Base-by-base conservation (phyloP, 208 protist genomes). In the Sergeia podlipaevii region DNA sequence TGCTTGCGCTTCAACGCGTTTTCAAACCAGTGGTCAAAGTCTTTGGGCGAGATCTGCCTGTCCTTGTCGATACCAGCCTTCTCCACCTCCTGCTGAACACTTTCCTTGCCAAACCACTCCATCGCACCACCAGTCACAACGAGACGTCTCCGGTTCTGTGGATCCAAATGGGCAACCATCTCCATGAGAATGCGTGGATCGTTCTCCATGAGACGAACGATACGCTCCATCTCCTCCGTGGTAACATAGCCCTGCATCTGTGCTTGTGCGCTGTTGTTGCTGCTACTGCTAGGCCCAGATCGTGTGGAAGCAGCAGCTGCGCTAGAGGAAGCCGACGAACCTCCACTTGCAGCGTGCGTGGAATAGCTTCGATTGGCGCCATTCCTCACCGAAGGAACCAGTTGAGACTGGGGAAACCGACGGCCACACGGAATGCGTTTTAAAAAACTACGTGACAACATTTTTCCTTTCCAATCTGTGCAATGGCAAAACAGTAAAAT, bases 91-190 rank as follows among this genome's bases (percentile, higher is more conserved):
- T 65, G 55, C 21, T 68, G 77, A 7, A 77, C 89, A 58, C 70
- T 92, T 34, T 95, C 89, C 51, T 86, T 88, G 7, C 89, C 89
- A 61, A 95, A 95, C 89, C 89, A 95, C 66, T 95, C 85, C 77
- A 93, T 89, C 21, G 89, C 85, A 5, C 89, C 89, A 26, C 89
- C 89, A 13, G 89, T 69, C 20, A 95, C 80, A 21, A 95, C 66
- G 41, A 95, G 67, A 2, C 85, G 81, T 13, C 89, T 70, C 13
- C 89, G 74, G 36, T 63, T 79, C 42, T 89, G 60, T 24, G 89
- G 77, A 26, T 91, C 71, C 37, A 95, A 57, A 45, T 77, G 75
- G 5, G 76, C 77, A 7, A 95, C 67, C 42, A 93, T 70, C 41
- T 91, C 82, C 55, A 89, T 80, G 26, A 95, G 69, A 45, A 95